Evolutionary conservation across 2,329 filamentous ascomycete genomes (phyloP).

Genomic region (Neonectria punicea): DNA sequence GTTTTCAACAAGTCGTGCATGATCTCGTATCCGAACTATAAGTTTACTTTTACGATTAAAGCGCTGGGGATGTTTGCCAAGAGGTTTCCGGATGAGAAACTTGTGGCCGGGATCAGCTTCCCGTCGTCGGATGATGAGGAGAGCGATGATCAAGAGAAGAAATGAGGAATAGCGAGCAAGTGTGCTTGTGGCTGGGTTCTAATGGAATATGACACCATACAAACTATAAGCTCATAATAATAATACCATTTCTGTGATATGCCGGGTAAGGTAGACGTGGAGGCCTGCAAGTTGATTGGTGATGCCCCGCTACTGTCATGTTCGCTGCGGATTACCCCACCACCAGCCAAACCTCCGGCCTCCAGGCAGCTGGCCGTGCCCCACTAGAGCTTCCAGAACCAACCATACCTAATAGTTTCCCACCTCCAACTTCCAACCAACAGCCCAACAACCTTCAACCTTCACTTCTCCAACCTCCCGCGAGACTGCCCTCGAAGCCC

Average conservation of each 20-base stretch:
- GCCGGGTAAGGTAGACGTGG: too few species aligned
- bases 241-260: not conserved
- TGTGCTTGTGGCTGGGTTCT: not conserved
- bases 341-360: not conserved
- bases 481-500: not conserved
- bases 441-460: not conserved
- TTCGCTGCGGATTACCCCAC: slow-evolving; percentile 3
- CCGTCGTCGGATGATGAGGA: slow-evolving; percentile 9
- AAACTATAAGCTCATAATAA: not conserved
- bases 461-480: not conserved
- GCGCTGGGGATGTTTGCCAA: slow-evolving; percentile 89
- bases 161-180: not conserved
- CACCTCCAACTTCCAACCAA: slow-evolving; percentile 7
- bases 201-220: not conserved
- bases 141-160: too few species aligned
- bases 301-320: not conserved
- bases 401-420: slow-evolving; percentile 25
- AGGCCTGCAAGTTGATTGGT: too few species aligned
- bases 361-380: slow-evolving; percentile 24
- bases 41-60: slow-evolving; percentile 94
- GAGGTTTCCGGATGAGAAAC: slow-evolving; percentile 73
- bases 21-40: slow-evolving; percentile 99
- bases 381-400: slow-evolving; percentile 49
- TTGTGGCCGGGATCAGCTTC: slow-evolving; percentile 47
- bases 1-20: slow-evolving; percentile 99